Conservation (phyloP, 306 rosid species). For the Medicago truncatula region DNA sequence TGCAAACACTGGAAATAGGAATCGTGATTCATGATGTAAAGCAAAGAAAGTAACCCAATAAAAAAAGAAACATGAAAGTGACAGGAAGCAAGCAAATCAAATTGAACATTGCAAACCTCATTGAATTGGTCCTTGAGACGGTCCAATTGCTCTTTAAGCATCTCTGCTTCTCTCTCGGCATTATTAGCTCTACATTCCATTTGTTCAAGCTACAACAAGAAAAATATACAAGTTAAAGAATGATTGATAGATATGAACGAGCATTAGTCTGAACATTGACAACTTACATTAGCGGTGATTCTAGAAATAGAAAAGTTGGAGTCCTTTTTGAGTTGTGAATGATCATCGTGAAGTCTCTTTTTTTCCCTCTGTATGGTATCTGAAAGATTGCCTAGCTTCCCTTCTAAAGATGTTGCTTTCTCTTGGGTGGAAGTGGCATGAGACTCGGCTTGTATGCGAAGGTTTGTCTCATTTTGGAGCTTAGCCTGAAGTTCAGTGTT, state of each 20-base stretch:
- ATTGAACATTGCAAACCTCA: conserved; percentile 61
- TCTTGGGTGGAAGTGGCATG: conserved; percentile 68
- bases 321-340: conserved; percentile 65
- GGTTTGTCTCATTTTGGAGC: conserved; percentile 70
- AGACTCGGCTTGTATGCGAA: conserved; percentile 77
- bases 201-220: conserved; percentile 68
- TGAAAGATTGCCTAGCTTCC: conserved; percentile 64
- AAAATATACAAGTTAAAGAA: conserved; percentile 39
- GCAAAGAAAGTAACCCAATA: conserved; percentile 18
- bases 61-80: conserved; percentile 15
- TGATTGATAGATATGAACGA: neutral
- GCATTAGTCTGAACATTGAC: conserved; percentile 21
- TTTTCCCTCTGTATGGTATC: conserved; percentile 72
- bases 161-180: conserved; percentile 78
- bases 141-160: conserved; percentile 72
- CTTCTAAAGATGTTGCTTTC: conserved; percentile 63
- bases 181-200: conserved; percentile 77
- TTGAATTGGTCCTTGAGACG: conserved; percentile 65
- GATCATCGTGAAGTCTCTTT: conserved; percentile 59
- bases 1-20: conserved; percentile 69
- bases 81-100: conserved; percentile 37
- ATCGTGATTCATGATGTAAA: conserved; percentile 31
- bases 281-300: conserved; percentile 71
- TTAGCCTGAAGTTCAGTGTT: conserved; percentile 71
- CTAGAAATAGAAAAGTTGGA: conserved; percentile 75